phyloP scores from a whole-genome alignment of 768 basidiomycete genomes.

The Infundibulicybe gibba region DNA sequence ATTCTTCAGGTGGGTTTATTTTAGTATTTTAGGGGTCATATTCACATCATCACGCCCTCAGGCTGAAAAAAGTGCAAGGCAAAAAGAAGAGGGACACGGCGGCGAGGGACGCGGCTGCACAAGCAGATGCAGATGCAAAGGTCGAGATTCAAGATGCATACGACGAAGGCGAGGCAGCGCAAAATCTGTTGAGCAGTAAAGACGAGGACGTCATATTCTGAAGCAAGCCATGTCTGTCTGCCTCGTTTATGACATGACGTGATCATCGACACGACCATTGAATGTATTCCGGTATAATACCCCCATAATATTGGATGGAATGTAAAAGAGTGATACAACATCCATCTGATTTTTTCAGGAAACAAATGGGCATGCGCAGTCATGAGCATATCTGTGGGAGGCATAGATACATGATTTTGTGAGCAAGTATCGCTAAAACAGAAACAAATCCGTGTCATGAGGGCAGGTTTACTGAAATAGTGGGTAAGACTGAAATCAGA shows the following conservation, averaged over 20 bases:
- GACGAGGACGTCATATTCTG: conserved; percentile 95
- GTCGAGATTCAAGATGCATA: conserved; percentile 25
- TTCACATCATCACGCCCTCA: conserved; percentile 21
- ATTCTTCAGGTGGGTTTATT: conserved; percentile 69
- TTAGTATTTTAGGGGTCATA: neutral
- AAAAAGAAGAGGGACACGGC: conserved; percentile 91
- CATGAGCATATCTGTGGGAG: conserved; percentile 54
- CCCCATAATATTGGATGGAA: no score
- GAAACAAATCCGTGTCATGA: conserved; percentile 13
- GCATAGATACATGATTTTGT: conserved; percentile 74
- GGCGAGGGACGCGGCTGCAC: conserved; percentile 24
- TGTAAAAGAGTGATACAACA: no score
- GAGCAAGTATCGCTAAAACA: conserved; percentile 20
- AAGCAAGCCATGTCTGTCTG: conserved; percentile 10
- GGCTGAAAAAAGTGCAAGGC: conserved; percentile 94
- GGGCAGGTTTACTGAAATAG: conserved; percentile 33
- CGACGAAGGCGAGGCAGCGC: conserved; percentile 31
- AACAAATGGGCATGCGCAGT: conserved; percentile 8
- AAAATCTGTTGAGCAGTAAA: conserved; percentile 75
- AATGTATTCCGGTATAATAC: neutral
- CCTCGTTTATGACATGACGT: neutral
- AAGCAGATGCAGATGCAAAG: conserved; percentile 25
- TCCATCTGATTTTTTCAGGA: no score
- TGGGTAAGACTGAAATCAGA: conserved; percentile 6
- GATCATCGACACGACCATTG: neutral